These are phyloP conservation scores for Ascochyta clinopodiicola DNA, from an alignment of 2,329 filamentous ascomycete genomes.

Conservation along the genomic window DNA sequence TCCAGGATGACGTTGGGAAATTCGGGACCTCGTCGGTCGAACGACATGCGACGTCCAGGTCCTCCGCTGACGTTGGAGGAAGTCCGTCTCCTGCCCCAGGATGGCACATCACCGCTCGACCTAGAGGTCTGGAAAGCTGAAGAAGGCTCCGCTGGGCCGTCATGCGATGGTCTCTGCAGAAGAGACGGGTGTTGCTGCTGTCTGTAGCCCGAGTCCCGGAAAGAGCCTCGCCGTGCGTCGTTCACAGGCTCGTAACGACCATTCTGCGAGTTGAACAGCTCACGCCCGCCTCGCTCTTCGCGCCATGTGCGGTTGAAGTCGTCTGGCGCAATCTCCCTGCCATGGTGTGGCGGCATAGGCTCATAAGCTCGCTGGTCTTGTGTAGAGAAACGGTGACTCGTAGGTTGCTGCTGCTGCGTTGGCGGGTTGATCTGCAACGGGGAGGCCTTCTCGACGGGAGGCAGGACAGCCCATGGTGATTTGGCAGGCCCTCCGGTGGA, in stretches of 20 bases:
- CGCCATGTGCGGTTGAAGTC: conserved; percentile 90
- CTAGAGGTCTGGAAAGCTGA: conserved; percentile 84
- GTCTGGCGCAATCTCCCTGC: conserved; percentile 90
- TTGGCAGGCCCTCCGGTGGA: conserved; percentile 75
- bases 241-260: conserved; percentile 89
- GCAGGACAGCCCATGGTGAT: conserved; percentile 89
- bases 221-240: conserved; percentile 72
- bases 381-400: conserved; percentile 56
- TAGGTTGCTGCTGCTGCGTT: conserved; percentile 47
- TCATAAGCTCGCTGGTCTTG: conserved; percentile 66
- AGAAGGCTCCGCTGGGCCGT: conserved; percentile 80
- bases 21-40: conserved; percentile 55
- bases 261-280: conserved; percentile 94
- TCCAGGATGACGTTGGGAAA: conserved; percentile 35
- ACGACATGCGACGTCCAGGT: conserved; percentile 71
- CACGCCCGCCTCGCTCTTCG: conserved; percentile 72
- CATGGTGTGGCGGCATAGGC: conserved; percentile 58
- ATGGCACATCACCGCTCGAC: conserved; percentile 66
- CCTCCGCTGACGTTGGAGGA: conserved; percentile 93
- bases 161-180: conserved; percentile 73
- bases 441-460: conserved; percentile 81
- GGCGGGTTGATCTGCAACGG: conserved; percentile 68
- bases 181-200: conserved; percentile 73
- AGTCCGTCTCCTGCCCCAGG: conserved; percentile 77
- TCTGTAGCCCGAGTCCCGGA: conserved; percentile 71